A percentile compares a stretch with the other conserved stretches of the same genome.
Conservation (phyloP, 1,284 basidiomycete genomes). For the Binderoboletus segoi region DNA sequence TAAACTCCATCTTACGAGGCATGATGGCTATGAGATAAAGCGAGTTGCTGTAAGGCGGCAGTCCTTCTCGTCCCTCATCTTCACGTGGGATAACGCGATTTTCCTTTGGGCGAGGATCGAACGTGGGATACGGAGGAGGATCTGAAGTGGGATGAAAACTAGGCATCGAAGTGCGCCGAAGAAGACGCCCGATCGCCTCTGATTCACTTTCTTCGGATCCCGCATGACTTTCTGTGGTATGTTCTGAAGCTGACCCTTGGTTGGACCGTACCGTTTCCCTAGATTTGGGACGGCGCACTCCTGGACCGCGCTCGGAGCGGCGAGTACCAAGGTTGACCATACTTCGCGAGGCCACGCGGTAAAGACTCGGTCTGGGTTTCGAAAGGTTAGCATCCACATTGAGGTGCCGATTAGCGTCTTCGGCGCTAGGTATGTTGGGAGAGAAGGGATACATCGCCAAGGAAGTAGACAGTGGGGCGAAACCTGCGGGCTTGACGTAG, state of each 20-base stretch:
- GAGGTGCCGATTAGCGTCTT: conserved; percentile 1
- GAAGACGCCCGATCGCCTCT: conserved; percentile 29
- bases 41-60: conserved; percentile 83
- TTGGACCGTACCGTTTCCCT: conserved; percentile 18
- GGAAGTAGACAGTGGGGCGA: conserved; percentile 14
- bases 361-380: conserved; percentile 25
- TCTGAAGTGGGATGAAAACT: conserved; percentile 35
- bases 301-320: conserved; percentile 6
- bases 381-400: conserved; percentile 4
- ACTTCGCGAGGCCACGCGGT: conserved; percentile 50
- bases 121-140: conserved; percentile 39
- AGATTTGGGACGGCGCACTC: conserved; percentile 9
- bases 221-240: conserved; percentile 8
- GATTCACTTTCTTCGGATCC: conserved; percentile 29
- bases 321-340: conserved; percentile 44
- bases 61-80: conserved; percentile 74
- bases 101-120: conserved; percentile 27
- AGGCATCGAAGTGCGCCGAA: conserved; percentile 37
- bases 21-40: conserved; percentile 86
- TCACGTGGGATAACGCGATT: conserved; percentile 15
- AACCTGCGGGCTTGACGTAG: conserved; percentile 7
- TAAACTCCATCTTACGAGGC: conserved; percentile 95
- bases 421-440: conserved; percentile 6
- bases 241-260: conserved; percentile 14
- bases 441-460: conserved; percentile 20